A percentile compares a stretch with the other conserved stretches of the same genome.
Conservation (phyloP, 1,139 yeast genomes). For the Taphrina wiesneri region DNA sequence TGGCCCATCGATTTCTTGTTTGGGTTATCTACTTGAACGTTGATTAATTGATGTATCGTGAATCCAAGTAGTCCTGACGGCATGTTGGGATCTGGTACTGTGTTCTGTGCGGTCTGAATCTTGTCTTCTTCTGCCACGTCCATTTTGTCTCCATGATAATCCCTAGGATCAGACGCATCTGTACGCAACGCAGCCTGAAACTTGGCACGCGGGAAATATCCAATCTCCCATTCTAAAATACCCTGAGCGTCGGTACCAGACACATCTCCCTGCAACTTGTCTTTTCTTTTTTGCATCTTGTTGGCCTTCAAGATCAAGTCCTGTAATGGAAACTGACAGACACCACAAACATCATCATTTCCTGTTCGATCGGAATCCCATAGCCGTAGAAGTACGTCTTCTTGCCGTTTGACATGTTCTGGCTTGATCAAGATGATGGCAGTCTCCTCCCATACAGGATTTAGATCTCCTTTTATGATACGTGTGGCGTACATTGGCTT, state of each 20-base stretch:
- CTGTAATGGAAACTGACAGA: slow-evolving; percentile 29
- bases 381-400: slow-evolving; percentile 25
- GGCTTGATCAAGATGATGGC: slow-evolving; percentile 27
- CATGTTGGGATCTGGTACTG: slow-evolving; percentile 28
- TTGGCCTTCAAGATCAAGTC: slow-evolving; percentile 23
- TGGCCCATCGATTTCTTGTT: slow-evolving; percentile 31
- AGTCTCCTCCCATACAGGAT: slow-evolving; percentile 31
- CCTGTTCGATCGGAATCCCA: slow-evolving; percentile 31
- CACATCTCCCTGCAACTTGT: slow-evolving; percentile 24
- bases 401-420: slow-evolving; percentile 31
- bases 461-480: slow-evolving; percentile 31
- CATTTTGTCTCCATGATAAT: slow-evolving; percentile 26
- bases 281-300: slow-evolving; percentile 31
- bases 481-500: slow-evolving; percentile 34
- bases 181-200: slow-evolving; percentile 21
- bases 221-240: slow-evolving; percentile 30
- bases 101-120: slow-evolving; percentile 25
- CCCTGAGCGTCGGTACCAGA: slow-evolving; percentile 33
- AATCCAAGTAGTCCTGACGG: slow-evolving; percentile 28
- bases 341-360: slow-evolving; percentile 28
- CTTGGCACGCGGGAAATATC: slow-evolving; percentile 23
- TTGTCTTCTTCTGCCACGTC: slow-evolving; percentile 13
- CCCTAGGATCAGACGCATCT: slow-evolving; percentile 24
- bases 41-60: slow-evolving; percentile 27
- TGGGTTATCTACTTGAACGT: slow-evolving; percentile 24